These are phyloP conservation scores for Sanghuangporus weigelae DNA, from an alignment of 1,284 basidiomycete species.

Conservation along the genomic window DNA sequence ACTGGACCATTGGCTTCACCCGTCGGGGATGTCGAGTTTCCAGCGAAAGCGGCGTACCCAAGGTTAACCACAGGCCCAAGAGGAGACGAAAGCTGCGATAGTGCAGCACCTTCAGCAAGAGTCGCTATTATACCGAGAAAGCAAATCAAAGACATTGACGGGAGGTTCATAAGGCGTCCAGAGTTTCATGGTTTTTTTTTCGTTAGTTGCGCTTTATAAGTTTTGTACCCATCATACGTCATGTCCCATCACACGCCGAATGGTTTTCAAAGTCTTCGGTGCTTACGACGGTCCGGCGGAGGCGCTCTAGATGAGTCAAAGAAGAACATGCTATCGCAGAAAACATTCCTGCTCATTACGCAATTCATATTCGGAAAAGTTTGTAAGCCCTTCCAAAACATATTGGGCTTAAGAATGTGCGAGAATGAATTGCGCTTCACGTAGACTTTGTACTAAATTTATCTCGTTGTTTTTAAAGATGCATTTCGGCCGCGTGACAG, in stretches of 20 bases:
- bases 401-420: too few species aligned
- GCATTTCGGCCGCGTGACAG: too few species aligned
- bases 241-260: background rate
- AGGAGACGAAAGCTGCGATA: constrained; percentile 10
- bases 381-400: too few species aligned
- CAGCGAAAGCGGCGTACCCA: constrained; percentile 44
- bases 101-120: background rate
- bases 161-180: background rate
- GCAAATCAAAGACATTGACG: background rate
- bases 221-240: background rate
- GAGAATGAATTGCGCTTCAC: too few species aligned
- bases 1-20: constrained; percentile 32
- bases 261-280: background rate
- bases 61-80: constrained; percentile 38
- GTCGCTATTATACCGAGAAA: background rate
- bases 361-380: too few species aligned
- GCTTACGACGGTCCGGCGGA: background rate
- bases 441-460: too few species aligned
- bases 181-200: background rate
- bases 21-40: constrained; percentile 36
- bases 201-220: background rate
- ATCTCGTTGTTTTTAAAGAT: too few species aligned
- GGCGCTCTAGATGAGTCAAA: background rate
- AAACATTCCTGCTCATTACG: too few species aligned
- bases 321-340: background rate